These are phyloP conservation scores for Pelargonium citronellum DNA, from an alignment of 441 rosid genomes.

Conservation along the genomic window DNA sequence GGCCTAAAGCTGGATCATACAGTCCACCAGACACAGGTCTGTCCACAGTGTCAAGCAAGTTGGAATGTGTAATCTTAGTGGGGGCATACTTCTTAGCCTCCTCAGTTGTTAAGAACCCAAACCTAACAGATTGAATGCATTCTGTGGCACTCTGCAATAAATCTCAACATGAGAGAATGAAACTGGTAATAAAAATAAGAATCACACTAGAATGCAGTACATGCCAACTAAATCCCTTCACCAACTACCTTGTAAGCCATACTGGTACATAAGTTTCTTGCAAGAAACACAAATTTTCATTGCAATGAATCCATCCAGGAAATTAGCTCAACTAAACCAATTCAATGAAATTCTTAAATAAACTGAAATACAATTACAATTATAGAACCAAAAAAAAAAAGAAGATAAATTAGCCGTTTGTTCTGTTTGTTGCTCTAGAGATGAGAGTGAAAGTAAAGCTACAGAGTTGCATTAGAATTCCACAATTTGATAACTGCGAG, in stretches of 20 bases:
- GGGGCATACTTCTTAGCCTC: constrained; percentile 24
- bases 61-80: constrained; percentile 18
- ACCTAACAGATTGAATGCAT: constrained; percentile 20
- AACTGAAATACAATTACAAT: too few species aligned
- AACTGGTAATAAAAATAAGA: not conserved
- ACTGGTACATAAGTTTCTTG: too few species aligned
- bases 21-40: constrained; percentile 25
- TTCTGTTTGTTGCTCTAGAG: too few species aligned
- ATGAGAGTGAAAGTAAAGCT: too few species aligned
- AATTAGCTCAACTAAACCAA: too few species aligned
- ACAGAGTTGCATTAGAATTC: too few species aligned
- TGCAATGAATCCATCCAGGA: too few species aligned
- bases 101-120: constrained; percentile 20
- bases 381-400: too few species aligned
- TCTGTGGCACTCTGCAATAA: constrained; percentile 22
- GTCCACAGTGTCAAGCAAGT: constrained; percentile 19
- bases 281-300: too few species aligned
- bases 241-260: not conserved
- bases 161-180: constrained; percentile 1
- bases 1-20: constrained; percentile 27
- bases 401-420: too few species aligned
- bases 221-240: not conserved
- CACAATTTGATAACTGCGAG: too few species aligned
- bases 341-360: too few species aligned
- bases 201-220: not conserved